phyloP scores from a whole-genome alignment of 2,329 filamentous ascomycete genomes.

The Diatrype stigma region DNA sequence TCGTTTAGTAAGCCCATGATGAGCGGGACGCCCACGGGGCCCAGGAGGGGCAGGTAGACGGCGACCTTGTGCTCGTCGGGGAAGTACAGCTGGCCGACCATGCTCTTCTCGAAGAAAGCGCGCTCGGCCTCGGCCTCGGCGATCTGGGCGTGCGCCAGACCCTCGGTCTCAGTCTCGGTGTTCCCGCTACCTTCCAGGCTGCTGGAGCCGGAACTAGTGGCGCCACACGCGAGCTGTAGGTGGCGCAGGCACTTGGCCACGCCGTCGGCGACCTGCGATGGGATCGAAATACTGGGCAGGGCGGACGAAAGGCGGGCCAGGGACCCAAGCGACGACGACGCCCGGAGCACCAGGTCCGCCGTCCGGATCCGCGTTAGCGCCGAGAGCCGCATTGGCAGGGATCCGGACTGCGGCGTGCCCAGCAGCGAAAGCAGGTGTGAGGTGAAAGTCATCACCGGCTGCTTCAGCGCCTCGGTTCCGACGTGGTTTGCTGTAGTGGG shows the following conservation, averaged over 20 bases:
- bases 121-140: slow-evolving; percentile 87
- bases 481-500: slow-evolving; percentile 45
- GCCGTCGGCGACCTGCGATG: slow-evolving; percentile 77
- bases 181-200: no score
- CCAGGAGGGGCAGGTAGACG: slow-evolving; percentile 87
- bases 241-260: slow-evolving; percentile 76
- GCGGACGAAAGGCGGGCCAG: slow-evolving; percentile 80
- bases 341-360: slow-evolving; percentile 79
- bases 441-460: slow-evolving; percentile 84
- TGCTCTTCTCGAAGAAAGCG: slow-evolving; percentile 97
- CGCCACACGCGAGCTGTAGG: slow-evolving; percentile 75
- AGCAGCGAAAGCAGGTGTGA: slow-evolving; percentile 85
- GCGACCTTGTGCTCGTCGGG: slow-evolving; percentile 98
- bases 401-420: slow-evolving; percentile 77
- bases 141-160: slow-evolving; percentile 74
- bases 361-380: slow-evolving; percentile 82
- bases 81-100: slow-evolving; percentile 98
- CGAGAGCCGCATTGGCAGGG: slow-evolving; percentile 78
- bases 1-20: slow-evolving; percentile 82
- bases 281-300: slow-evolving; percentile 87
- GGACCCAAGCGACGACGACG: slow-evolving; percentile 90
- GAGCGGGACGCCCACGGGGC: slow-evolving; percentile 85
- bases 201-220: slow-evolving; percentile 56
- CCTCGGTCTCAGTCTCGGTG: slow-evolving; percentile 41
- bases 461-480: slow-evolving; percentile 62